A percentile compares a stretch with the other conserved stretches of the same genome.
Conservation (phyloP, 139 green algal species). For the Bryopsis sp. region DNA sequence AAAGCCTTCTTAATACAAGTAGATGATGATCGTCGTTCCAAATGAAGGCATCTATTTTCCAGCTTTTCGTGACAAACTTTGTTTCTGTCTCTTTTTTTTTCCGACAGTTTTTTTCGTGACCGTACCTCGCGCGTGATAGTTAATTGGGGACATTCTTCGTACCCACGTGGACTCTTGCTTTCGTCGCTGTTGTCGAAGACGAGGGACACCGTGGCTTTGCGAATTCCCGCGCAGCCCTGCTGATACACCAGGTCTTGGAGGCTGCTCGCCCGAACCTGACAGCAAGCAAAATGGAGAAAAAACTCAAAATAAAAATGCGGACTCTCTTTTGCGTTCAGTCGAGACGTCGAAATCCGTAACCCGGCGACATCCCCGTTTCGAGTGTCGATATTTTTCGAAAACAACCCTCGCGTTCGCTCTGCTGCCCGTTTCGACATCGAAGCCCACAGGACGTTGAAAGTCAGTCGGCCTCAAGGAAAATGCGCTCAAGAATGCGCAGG, state of each 20-base stretch:
- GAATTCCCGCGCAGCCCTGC: slow-evolving; percentile 93
- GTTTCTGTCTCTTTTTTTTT: not conserved
- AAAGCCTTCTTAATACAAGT: no score
- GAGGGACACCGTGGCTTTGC: slow-evolving; percentile 95
- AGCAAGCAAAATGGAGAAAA: no score
- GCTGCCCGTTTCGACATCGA: slow-evolving; percentile 1
- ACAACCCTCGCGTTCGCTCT: no score
- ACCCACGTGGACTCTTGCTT: slow-evolving; percentile 67
- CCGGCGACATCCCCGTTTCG: no score
- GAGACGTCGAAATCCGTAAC: no score
- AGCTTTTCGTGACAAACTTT: no score
- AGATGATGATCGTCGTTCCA: no score
- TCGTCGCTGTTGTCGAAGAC: slow-evolving; percentile 92
- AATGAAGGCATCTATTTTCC: no score
- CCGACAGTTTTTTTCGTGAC: not conserved
- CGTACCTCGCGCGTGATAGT: slow-evolving; percentile 82
- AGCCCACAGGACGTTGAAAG: not conserved
- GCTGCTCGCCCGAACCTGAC: slow-evolving; percentile 80
- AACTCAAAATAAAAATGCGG: no score
- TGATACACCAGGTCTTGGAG: slow-evolving; percentile 99
- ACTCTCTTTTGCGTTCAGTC: no score
- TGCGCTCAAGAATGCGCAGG: slow-evolving; percentile 1
- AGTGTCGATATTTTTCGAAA: no score
- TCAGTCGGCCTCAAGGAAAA: not conserved
- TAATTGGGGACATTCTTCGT: slow-evolving; percentile 88